A percentile compares a stretch with the other conserved stretches of the same genome.
Evolutionary conservation across 371 early-diverging fungal genomes (phyloP).

Genomic region (Phascolomyces articulosus): DNA sequence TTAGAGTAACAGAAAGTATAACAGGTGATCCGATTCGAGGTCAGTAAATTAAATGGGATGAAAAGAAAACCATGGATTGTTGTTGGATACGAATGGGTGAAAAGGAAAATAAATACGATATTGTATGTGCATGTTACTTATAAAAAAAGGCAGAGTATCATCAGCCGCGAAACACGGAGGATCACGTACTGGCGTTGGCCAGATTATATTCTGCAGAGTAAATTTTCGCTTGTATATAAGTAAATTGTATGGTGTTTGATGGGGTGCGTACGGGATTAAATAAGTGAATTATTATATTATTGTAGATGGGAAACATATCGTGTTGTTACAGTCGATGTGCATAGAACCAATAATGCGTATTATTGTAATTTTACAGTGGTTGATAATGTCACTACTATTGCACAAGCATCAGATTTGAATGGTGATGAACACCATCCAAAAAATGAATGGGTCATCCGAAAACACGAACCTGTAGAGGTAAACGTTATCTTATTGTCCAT

Average conservation of each 20-base stretch:
- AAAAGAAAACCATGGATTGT: too few species aligned
- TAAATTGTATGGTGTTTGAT: background rate
- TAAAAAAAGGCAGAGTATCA: slow-evolving; percentile 3
- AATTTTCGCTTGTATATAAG: slow-evolving; percentile 1
- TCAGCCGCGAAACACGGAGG: slow-evolving; percentile 9
- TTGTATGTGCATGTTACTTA: background rate
- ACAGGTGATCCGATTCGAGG: slow-evolving; percentile 31
- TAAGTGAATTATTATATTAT: too few species aligned
- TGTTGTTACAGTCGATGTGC: slow-evolving; percentile 25
- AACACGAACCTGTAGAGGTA: background rate
- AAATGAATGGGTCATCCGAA: background rate
- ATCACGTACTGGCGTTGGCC: slow-evolving; percentile 4
- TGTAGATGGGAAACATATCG: slow-evolving; percentile 28
- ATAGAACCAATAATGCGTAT: slow-evolving; percentile 28
- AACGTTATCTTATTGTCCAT: background rate
- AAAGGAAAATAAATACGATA: background rate
- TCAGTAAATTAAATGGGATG: slow-evolving; percentile 1
- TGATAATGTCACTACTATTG: slow-evolving; percentile 22
- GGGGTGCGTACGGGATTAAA: too few species aligned
- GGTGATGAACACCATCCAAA: background rate
- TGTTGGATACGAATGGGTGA: too few species aligned
- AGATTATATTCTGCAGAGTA: slow-evolving; percentile 11
- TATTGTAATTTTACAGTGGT: slow-evolving; percentile 28
- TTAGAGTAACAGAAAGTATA: slow-evolving; percentile 14
- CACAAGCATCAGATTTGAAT: background rate